Evolutionary conservation across 1,284 basidiomycete genomes (phyloP), one percentile per base, ranked within the genome.

Genomic region (Ceratobasidium theobromae): DNA sequence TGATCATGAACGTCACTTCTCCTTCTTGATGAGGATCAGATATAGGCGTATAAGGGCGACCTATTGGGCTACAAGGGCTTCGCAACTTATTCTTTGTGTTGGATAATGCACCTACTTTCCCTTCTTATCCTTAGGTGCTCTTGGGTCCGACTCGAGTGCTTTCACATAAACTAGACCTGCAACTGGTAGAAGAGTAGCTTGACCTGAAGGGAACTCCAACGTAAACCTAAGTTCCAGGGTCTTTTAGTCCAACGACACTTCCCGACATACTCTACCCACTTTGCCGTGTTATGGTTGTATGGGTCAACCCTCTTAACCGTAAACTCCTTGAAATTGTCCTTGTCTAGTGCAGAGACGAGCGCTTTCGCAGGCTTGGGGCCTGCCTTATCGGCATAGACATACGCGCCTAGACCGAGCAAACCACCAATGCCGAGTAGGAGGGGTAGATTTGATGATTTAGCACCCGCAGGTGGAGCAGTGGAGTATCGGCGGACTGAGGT

Each of bases 271-370:
- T n/a, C n/a, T n/a, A n/a, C 80, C 68, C 70, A 89, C 82, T 83
- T 84, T 35, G 89, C 80, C 4, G 91, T 87, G 78, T 96, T 94
- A 82, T 96, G 89, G 83, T 96, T 99, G 82, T 98, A 98, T 1
- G 87, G 86, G 71, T 87, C 82, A 72, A 98, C 80, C 74, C 87
- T 85, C 77, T 90, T 90, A 72, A 98, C 84, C 74, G 86, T 89
- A 77, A 98, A 87, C 74, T 91, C 84, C 58, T 85, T 76, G 73
- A 88, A 94, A 70, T 86, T 84, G 68, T 91, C 77, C 25, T 88
- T 84, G 74, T 90, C 85, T 41, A 92, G 80, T 5, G 87, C 85
- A 71, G 85, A 88, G 74, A 84, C 86, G 72, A 79, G 72, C 52
- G 81, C 76, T 53, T 51, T 60, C 23, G 51, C 51, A 21, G 68